Conservation (phyloP, 345 rosid genomes). For the Boechera stricta region DNA sequence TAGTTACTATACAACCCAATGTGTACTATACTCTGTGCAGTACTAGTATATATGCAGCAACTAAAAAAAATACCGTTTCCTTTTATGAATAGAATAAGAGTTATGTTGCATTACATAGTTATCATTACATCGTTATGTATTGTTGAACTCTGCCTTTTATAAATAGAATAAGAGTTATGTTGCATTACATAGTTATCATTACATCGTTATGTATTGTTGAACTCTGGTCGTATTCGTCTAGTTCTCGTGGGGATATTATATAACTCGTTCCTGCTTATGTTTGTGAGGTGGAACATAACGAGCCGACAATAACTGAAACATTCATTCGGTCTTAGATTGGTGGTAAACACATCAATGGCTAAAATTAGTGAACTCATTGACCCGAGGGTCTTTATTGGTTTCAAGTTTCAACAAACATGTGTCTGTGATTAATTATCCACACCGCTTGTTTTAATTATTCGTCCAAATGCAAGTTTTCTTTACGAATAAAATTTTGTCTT, state of each 20-base stretch:
- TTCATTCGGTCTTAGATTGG: conserved; percentile 19
- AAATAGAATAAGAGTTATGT: not conserved
- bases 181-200: conserved; percentile 2
- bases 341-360: conserved; percentile 13
- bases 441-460: not conserved
- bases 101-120: not conserved
- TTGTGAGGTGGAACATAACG: conserved; percentile 27
- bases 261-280: not conserved
- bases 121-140: not conserved
- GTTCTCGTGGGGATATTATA: conserved; percentile 1
- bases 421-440: not conserved
- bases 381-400: conserved; percentile 3
- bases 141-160: not conserved
- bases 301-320: conserved; percentile 30
- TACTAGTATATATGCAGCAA: not conserved
- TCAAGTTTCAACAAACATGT: conserved; percentile 5
- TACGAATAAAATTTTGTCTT: not conserved
- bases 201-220: not conserved
- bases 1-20: not conserved
- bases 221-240: not conserved
- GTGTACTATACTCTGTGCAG: not conserved
- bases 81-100: conserved; percentile 1
- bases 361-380: conserved; percentile 24
- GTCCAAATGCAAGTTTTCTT: not conserved
- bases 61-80: not conserved